A percentile compares a stretch with the other conserved stretches of the same genome.
Evolutionary conservation across 2,329 filamentous ascomycete genomes (phyloP).

Genomic region (Onygena corvina): DNA sequence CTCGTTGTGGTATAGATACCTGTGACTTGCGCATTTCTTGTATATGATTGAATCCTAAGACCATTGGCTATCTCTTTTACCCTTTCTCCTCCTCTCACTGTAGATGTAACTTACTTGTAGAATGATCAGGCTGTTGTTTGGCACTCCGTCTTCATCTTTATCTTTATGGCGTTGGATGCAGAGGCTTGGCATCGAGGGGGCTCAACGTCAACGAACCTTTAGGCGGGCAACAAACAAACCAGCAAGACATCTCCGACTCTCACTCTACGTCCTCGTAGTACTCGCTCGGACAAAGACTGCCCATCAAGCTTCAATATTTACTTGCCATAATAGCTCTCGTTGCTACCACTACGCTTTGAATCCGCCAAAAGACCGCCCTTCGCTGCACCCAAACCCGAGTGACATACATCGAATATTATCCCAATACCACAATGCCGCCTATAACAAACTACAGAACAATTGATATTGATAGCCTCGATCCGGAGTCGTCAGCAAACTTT

Average conservation of each 20-base stretch:
- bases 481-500: conserved; percentile 85
- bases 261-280: too few relatives aligned
- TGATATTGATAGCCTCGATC: conserved; percentile 83
- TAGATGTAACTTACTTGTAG: too few relatives aligned
- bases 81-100: neutral
- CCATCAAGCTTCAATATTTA: too few relatives aligned
- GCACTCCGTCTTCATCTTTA: too few relatives aligned
- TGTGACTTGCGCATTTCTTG: neutral
- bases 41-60: neutral
- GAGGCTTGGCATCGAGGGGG: too few relatives aligned
- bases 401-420: neutral
- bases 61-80: neutral
- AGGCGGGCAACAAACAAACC: too few relatives aligned
- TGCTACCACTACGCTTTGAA: neutral
- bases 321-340: neutral
- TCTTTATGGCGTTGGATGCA: too few relatives aligned
- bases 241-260: too few relatives aligned
- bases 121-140: too few relatives aligned
- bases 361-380: neutral
- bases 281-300: too few relatives aligned
- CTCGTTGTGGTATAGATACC: neutral
- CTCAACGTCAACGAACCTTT: too few relatives aligned
- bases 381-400: conserved; percentile 9
- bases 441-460: conserved; percentile 67
- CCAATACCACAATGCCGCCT: conserved; percentile 25